Evolutionary conservation across 306 rosid species (phyloP), one percentile per base, ranked within the genome.

Genomic region (Elaeagnus macrophylla): DNA sequence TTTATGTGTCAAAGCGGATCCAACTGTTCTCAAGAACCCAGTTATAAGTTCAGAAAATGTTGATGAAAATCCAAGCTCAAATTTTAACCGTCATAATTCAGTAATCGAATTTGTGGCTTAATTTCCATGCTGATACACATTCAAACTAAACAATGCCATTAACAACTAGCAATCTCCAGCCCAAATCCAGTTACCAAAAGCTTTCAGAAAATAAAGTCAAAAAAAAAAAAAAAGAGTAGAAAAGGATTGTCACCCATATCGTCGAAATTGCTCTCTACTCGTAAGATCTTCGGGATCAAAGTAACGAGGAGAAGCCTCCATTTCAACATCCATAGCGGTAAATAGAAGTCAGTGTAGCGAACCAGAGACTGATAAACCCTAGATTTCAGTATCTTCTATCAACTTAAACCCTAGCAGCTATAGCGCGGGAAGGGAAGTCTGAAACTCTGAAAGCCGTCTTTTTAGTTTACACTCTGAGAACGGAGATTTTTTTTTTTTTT

Each of bases 231-330:
- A 8, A 36, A 39, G 17, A 10, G 7, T 44, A 2, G 15, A 47
- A 18, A 48, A 8, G 47, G 51, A 60, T 9, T 12, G 56, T 43
- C 60, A 87, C 97, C 97, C 75, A 77, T 79, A 90, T 67, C 97
- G 78, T 56, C 95, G 97, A 61, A 62, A 84, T 61, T 64, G 72
- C 60, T 83, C 80, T 40, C 97, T 68, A 37, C 59, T 45, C n/a
- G 81, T 35, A 73, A 79, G 95, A 64, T 90, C 79, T 25, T 76
- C 77, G 0, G 95, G 97, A 37, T 90, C 91, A 74, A 83, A 81
- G 67, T 42, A 59, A 68, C 53, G 56, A 5, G 89, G 85, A 62
- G 84, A 79, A 61, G 85, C 37, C 39, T 79, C 87, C 94, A 84
- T 84, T 50, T 75, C 83, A 13, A 57, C 66, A 43, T 83, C 94